Evolutionary conservation across 805 yeast species (phyloP).

Genomic region (Yarrowia sp.): DNA sequence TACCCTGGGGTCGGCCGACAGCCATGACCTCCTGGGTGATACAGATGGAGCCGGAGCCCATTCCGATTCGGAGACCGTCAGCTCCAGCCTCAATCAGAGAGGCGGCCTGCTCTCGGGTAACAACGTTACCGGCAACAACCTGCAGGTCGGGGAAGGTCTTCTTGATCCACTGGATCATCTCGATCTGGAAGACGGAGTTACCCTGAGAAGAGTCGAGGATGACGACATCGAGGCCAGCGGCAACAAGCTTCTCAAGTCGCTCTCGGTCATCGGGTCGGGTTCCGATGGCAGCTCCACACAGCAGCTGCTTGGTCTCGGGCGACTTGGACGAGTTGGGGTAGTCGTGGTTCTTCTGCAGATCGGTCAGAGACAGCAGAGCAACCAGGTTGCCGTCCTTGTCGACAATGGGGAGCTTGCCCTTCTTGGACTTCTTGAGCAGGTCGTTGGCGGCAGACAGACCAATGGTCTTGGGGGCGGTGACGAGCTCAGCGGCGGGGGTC

Average conservation of each 20-base stretch:
- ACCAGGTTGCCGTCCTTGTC: constrained; percentile 74
- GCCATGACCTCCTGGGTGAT: constrained; percentile 99
- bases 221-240: constrained; percentile 96
- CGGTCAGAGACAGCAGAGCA: constrained; percentile 90
- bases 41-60: constrained; percentile 99
- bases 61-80: constrained; percentile 97
- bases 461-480: constrained; percentile 81
- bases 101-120: constrained; percentile 98
- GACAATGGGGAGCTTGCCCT: constrained; percentile 95
- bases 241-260: constrained; percentile 80
- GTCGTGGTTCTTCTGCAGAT: constrained; percentile 90
- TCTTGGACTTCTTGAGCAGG: constrained; percentile 85
- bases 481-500: constrained; percentile 69
- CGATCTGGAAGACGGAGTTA: constrained; percentile 89
- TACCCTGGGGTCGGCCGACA: constrained; percentile 99
- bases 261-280: constrained; percentile 84
- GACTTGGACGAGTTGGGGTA: constrained; percentile 96
- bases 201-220: constrained; percentile 96
- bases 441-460: constrained; percentile 84
- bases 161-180: constrained; percentile 92
- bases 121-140: constrained; percentile 97
- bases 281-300: constrained; percentile 99
- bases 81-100: constrained; percentile 92
- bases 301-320: constrained; percentile 85
- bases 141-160: constrained; percentile 71